Evolutionary conservation across 345 rosid genomes (phyloP).

Genomic region (Camelina laxa): DNA sequence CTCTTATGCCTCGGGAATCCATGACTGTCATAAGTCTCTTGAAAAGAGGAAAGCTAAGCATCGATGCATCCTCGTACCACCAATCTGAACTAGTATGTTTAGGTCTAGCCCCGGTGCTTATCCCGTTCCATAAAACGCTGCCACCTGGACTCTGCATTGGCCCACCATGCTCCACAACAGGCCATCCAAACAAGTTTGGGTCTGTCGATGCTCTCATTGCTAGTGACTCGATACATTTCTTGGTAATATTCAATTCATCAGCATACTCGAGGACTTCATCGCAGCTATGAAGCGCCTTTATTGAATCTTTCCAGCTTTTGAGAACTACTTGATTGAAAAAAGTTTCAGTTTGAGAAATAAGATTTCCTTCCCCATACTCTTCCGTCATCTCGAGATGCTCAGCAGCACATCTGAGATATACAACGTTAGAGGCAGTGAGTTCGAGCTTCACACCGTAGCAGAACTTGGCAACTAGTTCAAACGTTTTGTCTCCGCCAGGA

Average conservation of each 20-base stretch:
- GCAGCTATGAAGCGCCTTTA: slow-evolving; percentile 83
- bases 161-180: slow-evolving; percentile 85
- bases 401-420: slow-evolving; percentile 81
- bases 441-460: slow-evolving; percentile 99
- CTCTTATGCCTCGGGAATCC: slow-evolving; percentile 83
- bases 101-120: slow-evolving; percentile 91
- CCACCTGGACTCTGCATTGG: slow-evolving; percentile 99
- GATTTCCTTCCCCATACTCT: slow-evolving; percentile 94
- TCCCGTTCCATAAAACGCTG: slow-evolving; percentile 95
- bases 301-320: slow-evolving; percentile 88
- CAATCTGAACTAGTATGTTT: slow-evolving; percentile 79
- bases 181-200: slow-evolving; percentile 95
- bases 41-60: slow-evolving; percentile 71
- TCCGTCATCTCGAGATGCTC: slow-evolving; percentile 92
- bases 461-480: slow-evolving; percentile 94
- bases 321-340: slow-evolving; percentile 88
- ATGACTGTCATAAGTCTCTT: slow-evolving; percentile 71
- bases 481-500: slow-evolving; percentile 92
- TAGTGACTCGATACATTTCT: slow-evolving; percentile 78
- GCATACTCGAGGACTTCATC: slow-evolving; percentile 70
- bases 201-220: slow-evolving; percentile 79
- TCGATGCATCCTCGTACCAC: slow-evolving; percentile 96
- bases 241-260: slow-evolving; percentile 71
- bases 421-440: slow-evolving; percentile 87
- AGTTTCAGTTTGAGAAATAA: slow-evolving; percentile 72